Evolutionary conservation across 441 rosid genomes (phyloP).

Genomic region (Metrosideros polymorpha): DNA sequence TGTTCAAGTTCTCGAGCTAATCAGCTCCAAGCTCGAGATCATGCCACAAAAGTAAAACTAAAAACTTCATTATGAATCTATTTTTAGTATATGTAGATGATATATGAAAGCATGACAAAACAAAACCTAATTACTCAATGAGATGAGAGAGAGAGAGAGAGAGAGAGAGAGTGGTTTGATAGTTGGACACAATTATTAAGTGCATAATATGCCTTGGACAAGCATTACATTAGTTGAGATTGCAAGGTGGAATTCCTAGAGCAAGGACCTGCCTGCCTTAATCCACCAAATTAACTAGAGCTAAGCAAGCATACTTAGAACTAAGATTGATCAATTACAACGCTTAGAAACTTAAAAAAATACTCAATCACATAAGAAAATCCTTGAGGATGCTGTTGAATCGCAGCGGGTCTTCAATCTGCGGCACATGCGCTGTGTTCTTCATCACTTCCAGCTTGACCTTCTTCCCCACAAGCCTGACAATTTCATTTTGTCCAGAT

Average conservation of each 20-base stretch:
- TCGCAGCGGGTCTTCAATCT: conserved; percentile 34
- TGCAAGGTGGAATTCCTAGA: not conserved
- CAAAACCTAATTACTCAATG: too few relatives aligned
- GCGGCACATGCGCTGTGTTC: conserved; percentile 60
- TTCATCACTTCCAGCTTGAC: conserved; percentile 41
- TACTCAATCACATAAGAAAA: conserved; percentile 27
- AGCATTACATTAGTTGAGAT: not conserved
- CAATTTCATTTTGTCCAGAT: not conserved
- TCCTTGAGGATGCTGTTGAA: conserved; percentile 34
- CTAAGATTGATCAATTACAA: not conserved
- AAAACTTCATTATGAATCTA: too few relatives aligned
- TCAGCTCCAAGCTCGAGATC: too few relatives aligned
- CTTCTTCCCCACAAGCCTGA: conserved; percentile 54
- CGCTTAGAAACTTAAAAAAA: not conserved
- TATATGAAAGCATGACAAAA: too few relatives aligned
- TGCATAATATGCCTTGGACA: too few relatives aligned
- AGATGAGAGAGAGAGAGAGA: too few relatives aligned
- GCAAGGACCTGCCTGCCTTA: not conserved
- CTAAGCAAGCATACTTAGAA: not conserved
- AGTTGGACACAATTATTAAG: too few relatives aligned
- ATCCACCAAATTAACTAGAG: not conserved
- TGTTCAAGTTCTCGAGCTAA: too few relatives aligned
- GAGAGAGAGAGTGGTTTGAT: too few relatives aligned
- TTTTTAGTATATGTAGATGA: too few relatives aligned
- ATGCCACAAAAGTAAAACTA: too few relatives aligned